phyloP scores from a whole-genome alignment of 1,139 yeast species.

The Suhomyces panamericanus region DNA sequence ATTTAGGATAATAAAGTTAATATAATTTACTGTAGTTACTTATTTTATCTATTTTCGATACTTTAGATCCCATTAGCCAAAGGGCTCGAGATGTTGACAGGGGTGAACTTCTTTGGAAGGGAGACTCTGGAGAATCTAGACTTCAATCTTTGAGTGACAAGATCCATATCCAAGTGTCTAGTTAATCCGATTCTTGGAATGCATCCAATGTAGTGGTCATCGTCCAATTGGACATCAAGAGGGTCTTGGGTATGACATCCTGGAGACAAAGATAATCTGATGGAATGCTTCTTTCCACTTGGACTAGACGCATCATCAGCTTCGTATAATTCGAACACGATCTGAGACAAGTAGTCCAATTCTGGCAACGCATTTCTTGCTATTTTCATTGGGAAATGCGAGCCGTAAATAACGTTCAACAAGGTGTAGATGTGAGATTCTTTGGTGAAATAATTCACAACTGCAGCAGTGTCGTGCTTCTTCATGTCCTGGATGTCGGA shows the following conservation, averaged over 20 bases:
- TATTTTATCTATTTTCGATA: not conserved
- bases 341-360: slow-evolving; percentile 91
- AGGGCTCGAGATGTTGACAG: slow-evolving; percentile 83
- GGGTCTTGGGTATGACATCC: slow-evolving; percentile 99
- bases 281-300: slow-evolving; percentile 78
- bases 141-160: slow-evolving; percentile 78
- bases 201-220: slow-evolving; percentile 94
- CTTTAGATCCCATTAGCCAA: slow-evolving; percentile 27
- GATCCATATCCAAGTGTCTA: slow-evolving; percentile 88
- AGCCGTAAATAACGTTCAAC: slow-evolving; percentile 85
- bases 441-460: slow-evolving; percentile 90
- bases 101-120: slow-evolving; percentile 87
- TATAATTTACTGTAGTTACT: not conserved
- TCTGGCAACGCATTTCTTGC: slow-evolving; percentile 96
- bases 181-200: slow-evolving; percentile 89
- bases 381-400: slow-evolving; percentile 92
- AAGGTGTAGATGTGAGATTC: slow-evolving; percentile 96
- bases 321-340: slow-evolving; percentile 90
- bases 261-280: slow-evolving; percentile 86
- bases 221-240: slow-evolving; percentile 91
- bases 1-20: slow-evolving; percentile 4
- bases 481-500: slow-evolving; percentile 80
- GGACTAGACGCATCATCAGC: slow-evolving; percentile 58
- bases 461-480: slow-evolving; percentile 74
- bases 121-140: slow-evolving; percentile 84